Base-by-base conservation (phyloP, 306 rosid genomes). In the Pyrus communis region DNA sequence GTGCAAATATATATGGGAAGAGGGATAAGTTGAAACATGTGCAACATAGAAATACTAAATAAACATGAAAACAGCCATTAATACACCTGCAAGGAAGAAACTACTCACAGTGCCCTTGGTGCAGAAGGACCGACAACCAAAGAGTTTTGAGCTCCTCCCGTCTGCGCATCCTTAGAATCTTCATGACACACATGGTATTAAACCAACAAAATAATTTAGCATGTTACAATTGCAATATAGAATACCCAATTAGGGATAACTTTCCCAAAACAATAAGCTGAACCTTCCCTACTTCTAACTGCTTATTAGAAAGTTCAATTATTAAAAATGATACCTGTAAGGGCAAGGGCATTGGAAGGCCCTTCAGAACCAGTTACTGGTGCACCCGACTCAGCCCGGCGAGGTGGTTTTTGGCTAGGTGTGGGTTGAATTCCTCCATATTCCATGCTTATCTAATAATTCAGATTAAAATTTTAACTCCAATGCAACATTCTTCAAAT, bases 71-170 rank as follows among this genome's bases (percentile, higher is more conserved):
- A 28, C 46, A 28, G 11, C 9, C 57, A 61, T 10, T 11, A 23
- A 30, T 21, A 21, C 9, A 7, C 17, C 18, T 2, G 23, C 58
- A 33, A 31, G 15, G 18, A 52, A 31, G 43, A 21, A 46, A 62
- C 69, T 76, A 73, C 89, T 78, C 77, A 95, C 99, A 77, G 75
- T 55, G 89, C 76, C 73, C 84, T 85, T 70, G 96, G 85, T 71
- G 83, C 89, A 43, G 97, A 22, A 67, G 98, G 99, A 69, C 99
- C 97, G 77, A 92, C 87, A 58, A 89, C 98, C 84, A 92, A 82
- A 25, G 93, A 87, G 77, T 88, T 92, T 55, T 95, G 93, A 59
- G 86, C 79, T 78, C 81, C 85, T 55, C 85, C 86, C 67, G 82
- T 86, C 19, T 84, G 86, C 17, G 69, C 67, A 82, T 82, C 88